Percentiles rank a stretch among this genome's conserved stretches.
Evolutionary conservation across 768 basidiomycete genomes (phyloP).

Genomic region (Lactarius hengduanensis): DNA sequence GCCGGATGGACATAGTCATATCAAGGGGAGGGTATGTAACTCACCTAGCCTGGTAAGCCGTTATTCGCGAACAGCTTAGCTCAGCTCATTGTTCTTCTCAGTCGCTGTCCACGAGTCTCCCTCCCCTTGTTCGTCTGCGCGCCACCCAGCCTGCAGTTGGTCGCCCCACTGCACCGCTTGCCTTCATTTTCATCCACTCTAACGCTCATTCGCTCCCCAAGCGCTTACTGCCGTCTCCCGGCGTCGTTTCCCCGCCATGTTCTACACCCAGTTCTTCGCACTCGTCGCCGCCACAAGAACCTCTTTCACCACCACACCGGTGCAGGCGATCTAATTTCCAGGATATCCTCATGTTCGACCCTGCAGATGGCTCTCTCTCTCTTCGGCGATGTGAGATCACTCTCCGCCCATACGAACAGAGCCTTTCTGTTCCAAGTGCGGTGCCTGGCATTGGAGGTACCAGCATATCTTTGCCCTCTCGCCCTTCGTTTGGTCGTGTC

Average conservation of each 20-base stretch:
- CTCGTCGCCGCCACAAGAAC: constrained; percentile 33
- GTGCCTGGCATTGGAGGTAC: constrained; percentile 42
- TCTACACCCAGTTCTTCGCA: constrained; percentile 35
- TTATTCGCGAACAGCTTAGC: not conserved
- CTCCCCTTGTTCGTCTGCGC: constrained; percentile 56
- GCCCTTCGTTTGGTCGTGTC: constrained; percentile 44
- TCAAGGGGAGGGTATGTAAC: constrained; percentile 59
- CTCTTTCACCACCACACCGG: constrained; percentile 33
- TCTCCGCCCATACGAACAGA: constrained; percentile 32
- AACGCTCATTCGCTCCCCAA: constrained; percentile 39
- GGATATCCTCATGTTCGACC: constrained; percentile 69
- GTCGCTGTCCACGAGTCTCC: constrained; percentile 51
- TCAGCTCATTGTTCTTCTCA: constrained; percentile 39
- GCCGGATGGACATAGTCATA: constrained; percentile 59
- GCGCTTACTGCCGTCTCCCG: constrained; percentile 41
- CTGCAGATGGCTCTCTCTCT: constrained; percentile 51
- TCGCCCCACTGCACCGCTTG: constrained; percentile 42
- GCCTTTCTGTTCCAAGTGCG: constrained; percentile 31
- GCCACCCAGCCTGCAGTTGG: constrained; percentile 32
- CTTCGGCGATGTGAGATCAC: constrained; percentile 55
- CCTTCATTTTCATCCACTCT: constrained; percentile 52
- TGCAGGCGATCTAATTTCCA: constrained; percentile 50
- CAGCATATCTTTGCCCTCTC: constrained; percentile 61
- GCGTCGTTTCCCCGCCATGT: constrained; percentile 32
- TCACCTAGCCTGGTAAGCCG: constrained; percentile 46